These are phyloP conservation scores for Pseudonitzschia multiseries DNA, from an alignment of 108 stramenopile species.

Conservation along the genomic window DNA sequence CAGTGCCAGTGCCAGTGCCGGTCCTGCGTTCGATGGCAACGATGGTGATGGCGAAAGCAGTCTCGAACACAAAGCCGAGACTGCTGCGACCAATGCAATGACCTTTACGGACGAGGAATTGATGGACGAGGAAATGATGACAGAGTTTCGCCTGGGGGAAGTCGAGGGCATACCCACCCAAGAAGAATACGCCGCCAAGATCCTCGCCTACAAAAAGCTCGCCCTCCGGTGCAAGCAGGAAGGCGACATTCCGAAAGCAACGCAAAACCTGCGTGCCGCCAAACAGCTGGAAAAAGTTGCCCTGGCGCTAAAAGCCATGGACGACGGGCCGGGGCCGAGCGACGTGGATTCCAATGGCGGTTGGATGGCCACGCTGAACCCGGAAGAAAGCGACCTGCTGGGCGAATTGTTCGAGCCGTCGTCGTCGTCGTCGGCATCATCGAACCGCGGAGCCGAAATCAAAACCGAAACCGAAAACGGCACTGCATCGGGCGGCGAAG, in stretches of 20 bases:
- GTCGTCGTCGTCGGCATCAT: too few relatives aligned
- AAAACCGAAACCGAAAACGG: too few relatives aligned
- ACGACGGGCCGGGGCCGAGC: neutral
- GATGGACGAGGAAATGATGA: conserved; percentile 41
- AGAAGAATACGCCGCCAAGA: conserved; percentile 24
- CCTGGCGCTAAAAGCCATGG: neutral
- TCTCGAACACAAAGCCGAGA: neutral
- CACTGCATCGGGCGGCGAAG: neutral
- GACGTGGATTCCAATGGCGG: neutral
- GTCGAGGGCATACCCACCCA: conserved; percentile 25
- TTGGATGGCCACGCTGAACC: conserved; percentile 16
- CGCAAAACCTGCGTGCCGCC: conserved; percentile 12
- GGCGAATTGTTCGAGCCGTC: conserved; percentile 18
- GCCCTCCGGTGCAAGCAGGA: conserved; percentile 33
- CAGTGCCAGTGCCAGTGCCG: too few relatives aligned
- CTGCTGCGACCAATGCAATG: neutral
- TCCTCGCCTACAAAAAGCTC: conserved; percentile 26
- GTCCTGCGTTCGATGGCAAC: neutral
- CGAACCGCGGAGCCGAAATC: neutral
- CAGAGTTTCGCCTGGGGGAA: conserved; percentile 28
- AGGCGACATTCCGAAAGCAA: conserved; percentile 25
- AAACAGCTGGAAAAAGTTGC: conserved; percentile 31
- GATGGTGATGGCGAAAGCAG: neutral
- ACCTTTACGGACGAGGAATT: conserved; percentile 34
- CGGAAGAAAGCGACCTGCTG: conserved; percentile 28